Conservation (phyloP, 73 alveolate genomes). For the Breviolum minutum region DNA sequence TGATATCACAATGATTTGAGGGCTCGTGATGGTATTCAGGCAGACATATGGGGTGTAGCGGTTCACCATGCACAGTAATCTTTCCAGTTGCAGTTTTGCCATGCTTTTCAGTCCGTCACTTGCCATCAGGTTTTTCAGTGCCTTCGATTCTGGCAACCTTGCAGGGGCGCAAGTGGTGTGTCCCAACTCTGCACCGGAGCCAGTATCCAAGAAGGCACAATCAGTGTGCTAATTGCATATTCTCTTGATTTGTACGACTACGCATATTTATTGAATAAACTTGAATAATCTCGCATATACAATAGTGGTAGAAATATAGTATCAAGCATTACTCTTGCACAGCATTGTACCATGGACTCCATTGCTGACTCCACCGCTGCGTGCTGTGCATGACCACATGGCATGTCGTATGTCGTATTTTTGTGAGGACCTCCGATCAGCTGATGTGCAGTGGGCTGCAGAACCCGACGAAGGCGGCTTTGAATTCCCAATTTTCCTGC, state of each 20-base stretch:
- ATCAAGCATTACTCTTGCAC: too few species aligned
- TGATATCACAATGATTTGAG: not conserved
- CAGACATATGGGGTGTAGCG: not conserved
- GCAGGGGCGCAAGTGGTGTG: slow-evolving; percentile 12
- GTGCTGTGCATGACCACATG: not conserved
- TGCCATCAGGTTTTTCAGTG: slow-evolving; percentile 64
- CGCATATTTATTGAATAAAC: too few species aligned
- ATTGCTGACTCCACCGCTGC: not conserved
- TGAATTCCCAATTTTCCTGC: not conserved
- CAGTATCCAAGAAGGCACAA: not conserved
- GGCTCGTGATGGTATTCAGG: not conserved
- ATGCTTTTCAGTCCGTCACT: not conserved
- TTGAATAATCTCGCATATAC: too few species aligned
- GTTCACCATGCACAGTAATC: not conserved
- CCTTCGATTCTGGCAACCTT: slow-evolving; percentile 69
- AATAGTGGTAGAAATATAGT: too few species aligned
- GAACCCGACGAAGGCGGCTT: slow-evolving; percentile 21
- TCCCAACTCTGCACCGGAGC: not conserved
- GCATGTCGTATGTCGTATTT: not conserved
- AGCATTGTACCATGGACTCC: too few species aligned
- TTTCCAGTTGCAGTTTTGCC: not conserved
- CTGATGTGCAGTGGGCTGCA: slow-evolving; percentile 60
- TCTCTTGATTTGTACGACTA: too few species aligned
- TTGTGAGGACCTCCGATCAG: slow-evolving; percentile 18
- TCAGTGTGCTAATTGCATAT: too few species aligned